Evolutionary conservation across 148 eudicot genomes (phyloP), one percentile per base, ranked within the genome.

Genomic region (Rhododendron molle): DNA sequence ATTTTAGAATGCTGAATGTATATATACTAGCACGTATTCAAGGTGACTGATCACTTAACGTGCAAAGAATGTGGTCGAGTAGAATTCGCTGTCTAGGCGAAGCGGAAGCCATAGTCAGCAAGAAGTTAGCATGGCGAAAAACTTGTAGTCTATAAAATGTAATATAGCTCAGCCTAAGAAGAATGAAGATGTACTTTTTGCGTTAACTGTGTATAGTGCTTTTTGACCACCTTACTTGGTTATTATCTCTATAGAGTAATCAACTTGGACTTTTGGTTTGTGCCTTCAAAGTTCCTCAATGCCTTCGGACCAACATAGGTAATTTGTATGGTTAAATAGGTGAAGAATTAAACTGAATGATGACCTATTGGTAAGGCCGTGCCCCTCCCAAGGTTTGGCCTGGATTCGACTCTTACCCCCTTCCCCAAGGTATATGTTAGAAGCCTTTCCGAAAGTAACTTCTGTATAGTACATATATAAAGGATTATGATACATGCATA

Each of bases 161-260:
- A 73, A 62, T 54, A 82, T 54, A 62, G 28, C 52, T 40, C 34
- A 9, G 73, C 43, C 60, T 67, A 2, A 43, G 78, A 83, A 26
- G 60, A 46, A 69, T 67, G 76, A 83, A 21, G 56, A 60, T 60
- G 49, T 62, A 6, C 50, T 69, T 50, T 30, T 71, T 50, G 11
- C 43, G 10, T 14, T 14, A 62, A 47, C 26, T 71, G 62, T 47
- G 47, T 46, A 83, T 73, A 47, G 36, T 40, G 52, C 76, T 36
- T 83, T 28, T n/a, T 7, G 21, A 83, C 85, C 78, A 30, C 78
- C 50, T 23, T 62, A 21, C 18, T 83, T 83, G 62, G 72, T 83
- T 83, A 10, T 26, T 46, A 9, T 28, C 40, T 36, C 18, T 5
- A 46, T 28, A 16, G 15, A 47, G 20, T 30, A 50, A 46, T 26